A percentile compares a stretch with the other conserved stretches of the same genome.
These are phyloP conservation scores for Secale cereale DNA, from an alignment of 176 grass and related monocot genomes.

Conservation along the genomic window DNA sequence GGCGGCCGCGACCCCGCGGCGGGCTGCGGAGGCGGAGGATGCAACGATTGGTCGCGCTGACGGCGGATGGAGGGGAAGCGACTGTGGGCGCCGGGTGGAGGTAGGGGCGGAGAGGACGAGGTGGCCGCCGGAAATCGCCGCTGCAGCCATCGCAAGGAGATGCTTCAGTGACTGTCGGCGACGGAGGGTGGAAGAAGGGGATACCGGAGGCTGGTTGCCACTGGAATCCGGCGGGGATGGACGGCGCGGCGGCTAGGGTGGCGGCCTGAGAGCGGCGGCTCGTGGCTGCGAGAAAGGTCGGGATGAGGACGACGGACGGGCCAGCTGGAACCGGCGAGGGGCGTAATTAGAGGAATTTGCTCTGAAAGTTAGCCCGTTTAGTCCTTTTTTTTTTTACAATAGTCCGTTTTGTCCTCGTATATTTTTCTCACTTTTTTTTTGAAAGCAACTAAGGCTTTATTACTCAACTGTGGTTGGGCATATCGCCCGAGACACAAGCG, in stretches of 20 bases:
- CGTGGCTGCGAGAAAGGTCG: background rate
- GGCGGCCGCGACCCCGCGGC: constrained; percentile 23
- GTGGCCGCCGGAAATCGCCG: constrained; percentile 32
- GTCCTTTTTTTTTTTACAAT: no score
- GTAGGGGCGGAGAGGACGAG: constrained; percentile 24
- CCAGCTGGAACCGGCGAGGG: background rate
- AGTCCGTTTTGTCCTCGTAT: no score
- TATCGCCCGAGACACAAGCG: no score
- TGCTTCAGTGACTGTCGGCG: background rate
- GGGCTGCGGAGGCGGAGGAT: constrained; percentile 10
- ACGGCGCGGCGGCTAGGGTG: background rate
- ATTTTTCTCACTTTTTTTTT: no score
- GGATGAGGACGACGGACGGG: background rate
- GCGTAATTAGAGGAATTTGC: background rate
- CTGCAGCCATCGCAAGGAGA: constrained; percentile 24
- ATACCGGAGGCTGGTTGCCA: background rate
- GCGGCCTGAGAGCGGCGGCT: background rate
- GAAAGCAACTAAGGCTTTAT: no score
- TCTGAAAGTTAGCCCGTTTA: no score
- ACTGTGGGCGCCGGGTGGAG: background rate
- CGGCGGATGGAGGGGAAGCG: background rate
- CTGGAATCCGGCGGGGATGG: background rate
- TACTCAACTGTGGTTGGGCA: no score
- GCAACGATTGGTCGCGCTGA: constrained; percentile 23
- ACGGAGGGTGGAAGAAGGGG: background rate